Percentiles rank a stretch among this genome's conserved stretches.
These are phyloP conservation scores for Ophiostoma pallidulum DNA, from an alignment of 2,329 filamentous ascomycete genomes.

Conservation along the genomic window DNA sequence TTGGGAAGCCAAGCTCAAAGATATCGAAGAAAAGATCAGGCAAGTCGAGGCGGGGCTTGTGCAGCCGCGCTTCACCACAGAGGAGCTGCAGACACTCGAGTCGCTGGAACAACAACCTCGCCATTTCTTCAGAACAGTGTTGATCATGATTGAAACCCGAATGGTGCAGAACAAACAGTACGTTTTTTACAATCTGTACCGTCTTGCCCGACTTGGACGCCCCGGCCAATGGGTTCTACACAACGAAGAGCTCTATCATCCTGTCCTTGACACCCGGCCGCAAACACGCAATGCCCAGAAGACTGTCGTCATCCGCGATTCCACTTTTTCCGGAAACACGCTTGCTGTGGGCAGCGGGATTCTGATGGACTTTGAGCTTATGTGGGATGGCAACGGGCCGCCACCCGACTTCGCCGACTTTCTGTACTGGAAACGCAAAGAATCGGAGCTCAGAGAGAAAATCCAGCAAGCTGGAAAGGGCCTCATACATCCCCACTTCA, in stretches of 20 bases:
- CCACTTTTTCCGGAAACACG: too few relatives aligned
- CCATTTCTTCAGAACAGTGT: background rate
- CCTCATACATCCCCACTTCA: background rate
- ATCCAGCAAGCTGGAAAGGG: too few relatives aligned
- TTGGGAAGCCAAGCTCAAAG: background rate
- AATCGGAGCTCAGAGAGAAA: too few relatives aligned
- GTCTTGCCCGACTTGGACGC: background rate
- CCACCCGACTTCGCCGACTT: background rate
- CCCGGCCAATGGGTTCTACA: slow-evolving; percentile 4
- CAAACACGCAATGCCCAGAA: background rate
- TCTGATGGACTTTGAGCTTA: background rate
- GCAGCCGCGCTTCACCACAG: background rate
- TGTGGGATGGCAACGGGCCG: background rate
- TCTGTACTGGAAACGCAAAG: too few relatives aligned
- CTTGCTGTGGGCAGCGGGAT: too few relatives aligned
- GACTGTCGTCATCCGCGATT: slow-evolving; percentile 1
- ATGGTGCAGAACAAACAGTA: background rate
- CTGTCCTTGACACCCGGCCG: slow-evolving; percentile 2
- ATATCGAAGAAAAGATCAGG: background rate
- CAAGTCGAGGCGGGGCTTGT: background rate
- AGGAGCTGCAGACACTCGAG: slow-evolving; percentile 2
- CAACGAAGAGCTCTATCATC: slow-evolving; percentile 5
- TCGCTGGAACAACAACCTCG: background rate
- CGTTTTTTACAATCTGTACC: background rate
- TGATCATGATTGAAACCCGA: background rate